phyloP scores from a whole-genome alignment of 2,329 filamentous ascomycete genomes.

The Cladosporium austrohemisphaericum region DNA sequence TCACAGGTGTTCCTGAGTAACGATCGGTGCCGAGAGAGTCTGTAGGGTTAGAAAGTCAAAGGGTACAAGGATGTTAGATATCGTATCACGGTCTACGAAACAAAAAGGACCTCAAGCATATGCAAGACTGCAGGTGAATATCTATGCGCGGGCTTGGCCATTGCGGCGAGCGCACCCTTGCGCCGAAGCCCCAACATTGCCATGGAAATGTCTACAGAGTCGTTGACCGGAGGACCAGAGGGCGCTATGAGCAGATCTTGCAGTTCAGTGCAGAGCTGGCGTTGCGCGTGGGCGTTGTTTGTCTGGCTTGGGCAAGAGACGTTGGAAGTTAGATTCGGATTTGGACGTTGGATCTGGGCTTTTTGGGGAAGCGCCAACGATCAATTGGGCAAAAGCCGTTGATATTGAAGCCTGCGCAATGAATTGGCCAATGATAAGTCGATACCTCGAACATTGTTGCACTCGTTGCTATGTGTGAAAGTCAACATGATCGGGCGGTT shows the following conservation, averaged over 20 bases:
- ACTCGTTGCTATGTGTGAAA: slow-evolving; percentile 9
- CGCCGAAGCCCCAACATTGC: background rate
- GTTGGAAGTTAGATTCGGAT: slow-evolving; percentile 11
- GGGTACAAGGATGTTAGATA: slow-evolving; percentile 4
- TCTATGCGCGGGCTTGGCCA: slow-evolving; percentile 4
- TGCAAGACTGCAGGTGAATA: slow-evolving; percentile 9
- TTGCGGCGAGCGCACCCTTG: background rate
- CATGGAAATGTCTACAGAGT: slow-evolving; percentile 10
- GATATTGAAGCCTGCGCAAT: background rate
- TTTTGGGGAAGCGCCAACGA: background rate
- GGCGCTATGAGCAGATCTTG: slow-evolving; percentile 7
- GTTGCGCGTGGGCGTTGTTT: background rate
- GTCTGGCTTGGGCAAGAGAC: background rate
- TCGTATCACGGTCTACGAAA: slow-evolving; percentile 11
- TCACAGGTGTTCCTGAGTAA: slow-evolving; percentile 8
- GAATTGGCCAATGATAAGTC: background rate
- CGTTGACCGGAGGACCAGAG: slow-evolving; percentile 11
- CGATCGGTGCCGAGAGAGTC: slow-evolving; percentile 2
- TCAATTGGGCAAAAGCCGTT: background rate
- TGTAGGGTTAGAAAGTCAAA: slow-evolving; percentile 9
- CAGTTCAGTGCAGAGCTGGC: slow-evolving; percentile 1
- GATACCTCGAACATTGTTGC: background rate
- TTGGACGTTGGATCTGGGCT: slow-evolving; percentile 1
- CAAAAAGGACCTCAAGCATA: slow-evolving; percentile 2
- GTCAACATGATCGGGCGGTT: slow-evolving; percentile 1